These are phyloP conservation scores for Parascedosporium putredinis DNA, from an alignment of 2,329 filamentous ascomycete genomes.

Conservation along the genomic window DNA sequence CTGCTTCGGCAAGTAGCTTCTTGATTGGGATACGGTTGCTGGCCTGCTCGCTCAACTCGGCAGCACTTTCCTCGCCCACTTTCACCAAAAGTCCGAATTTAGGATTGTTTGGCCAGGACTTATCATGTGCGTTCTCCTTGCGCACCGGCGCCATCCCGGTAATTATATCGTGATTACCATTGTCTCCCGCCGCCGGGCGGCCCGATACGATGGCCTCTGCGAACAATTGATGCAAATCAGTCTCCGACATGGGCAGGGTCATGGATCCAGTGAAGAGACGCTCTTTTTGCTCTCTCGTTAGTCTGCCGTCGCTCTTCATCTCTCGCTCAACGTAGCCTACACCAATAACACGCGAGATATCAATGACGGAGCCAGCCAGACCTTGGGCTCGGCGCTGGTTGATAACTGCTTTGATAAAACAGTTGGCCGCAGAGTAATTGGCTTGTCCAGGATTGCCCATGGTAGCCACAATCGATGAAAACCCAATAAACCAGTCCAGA, in stretches of 20 bases:
- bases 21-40: slow-evolving; percentile 1
- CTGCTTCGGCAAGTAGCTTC: background rate
- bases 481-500: slow-evolving; percentile 12
- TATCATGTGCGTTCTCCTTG: slow-evolving; percentile 17
- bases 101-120: slow-evolving; percentile 16
- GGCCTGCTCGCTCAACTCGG: background rate
- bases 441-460: slow-evolving; percentile 22
- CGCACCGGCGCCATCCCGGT: slow-evolving; percentile 22
- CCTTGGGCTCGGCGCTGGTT: slow-evolving; percentile 23
- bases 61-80: background rate
- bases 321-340: slow-evolving; percentile 27
- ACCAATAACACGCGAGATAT: slow-evolving; percentile 27
- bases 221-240: slow-evolving; percentile 29
- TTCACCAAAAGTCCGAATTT: slow-evolving; percentile 11
- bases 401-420: slow-evolving; percentile 29
- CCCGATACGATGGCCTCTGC: slow-evolving; percentile 13
- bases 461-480: slow-evolving; percentile 17
- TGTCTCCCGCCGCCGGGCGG: background rate
- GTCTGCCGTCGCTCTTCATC: background rate
- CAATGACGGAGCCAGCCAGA: slow-evolving; percentile 26
- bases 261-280: slow-evolving; percentile 10
- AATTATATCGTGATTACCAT: background rate
- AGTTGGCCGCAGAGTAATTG: slow-evolving; percentile 29
- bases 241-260: slow-evolving; percentile 12
- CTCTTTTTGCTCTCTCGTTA: slow-evolving; percentile 9